phyloP scores from a whole-genome alignment of 306 rosid species.

The Malus sylvestris region DNA sequence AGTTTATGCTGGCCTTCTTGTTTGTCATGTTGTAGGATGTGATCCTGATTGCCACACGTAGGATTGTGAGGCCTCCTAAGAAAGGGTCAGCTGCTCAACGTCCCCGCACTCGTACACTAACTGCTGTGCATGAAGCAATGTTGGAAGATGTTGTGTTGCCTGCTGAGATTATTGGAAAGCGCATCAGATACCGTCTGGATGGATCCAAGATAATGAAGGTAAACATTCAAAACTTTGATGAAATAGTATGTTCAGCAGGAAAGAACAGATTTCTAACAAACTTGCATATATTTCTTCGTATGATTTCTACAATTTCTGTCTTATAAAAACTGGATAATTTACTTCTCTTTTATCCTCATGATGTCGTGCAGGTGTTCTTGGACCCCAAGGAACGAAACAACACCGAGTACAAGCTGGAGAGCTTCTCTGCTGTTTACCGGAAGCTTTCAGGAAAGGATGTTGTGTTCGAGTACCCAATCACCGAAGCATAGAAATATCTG shows the following conservation, averaged over 20 bases:
- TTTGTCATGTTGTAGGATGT: constrained; percentile 48
- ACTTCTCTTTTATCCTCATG: not conserved
- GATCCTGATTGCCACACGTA: constrained; percentile 64
- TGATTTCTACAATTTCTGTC: not conserved
- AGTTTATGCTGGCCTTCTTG: not conserved
- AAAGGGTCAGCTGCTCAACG: constrained; percentile 82
- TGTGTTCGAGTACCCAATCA: constrained; percentile 66
- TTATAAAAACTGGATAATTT: not conserved
- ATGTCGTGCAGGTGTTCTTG: constrained; percentile 49
- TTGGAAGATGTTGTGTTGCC: constrained; percentile 81
- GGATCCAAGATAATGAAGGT: constrained; percentile 90
- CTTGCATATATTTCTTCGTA: not conserved
- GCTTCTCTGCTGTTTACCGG: constrained; percentile 72
- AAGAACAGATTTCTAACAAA: not conserved
- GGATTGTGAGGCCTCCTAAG: constrained; percentile 83
- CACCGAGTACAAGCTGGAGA: constrained; percentile 78
- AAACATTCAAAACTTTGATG: not conserved
- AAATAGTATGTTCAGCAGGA: not conserved
- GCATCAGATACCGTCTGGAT: constrained; percentile 58
- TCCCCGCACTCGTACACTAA: constrained; percentile 80
- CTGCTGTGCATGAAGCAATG: constrained; percentile 87
- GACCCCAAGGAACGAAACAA: constrained; percentile 84
- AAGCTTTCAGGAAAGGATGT: constrained; percentile 87
- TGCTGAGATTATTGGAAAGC: constrained; percentile 94
- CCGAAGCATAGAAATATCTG: constrained; percentile 46